Percentiles rank a stretch among this genome's conserved stretches.
phyloP scores from a whole-genome alignment of 352 stramenopile species.

The Globisporangium irregulare region DNA sequence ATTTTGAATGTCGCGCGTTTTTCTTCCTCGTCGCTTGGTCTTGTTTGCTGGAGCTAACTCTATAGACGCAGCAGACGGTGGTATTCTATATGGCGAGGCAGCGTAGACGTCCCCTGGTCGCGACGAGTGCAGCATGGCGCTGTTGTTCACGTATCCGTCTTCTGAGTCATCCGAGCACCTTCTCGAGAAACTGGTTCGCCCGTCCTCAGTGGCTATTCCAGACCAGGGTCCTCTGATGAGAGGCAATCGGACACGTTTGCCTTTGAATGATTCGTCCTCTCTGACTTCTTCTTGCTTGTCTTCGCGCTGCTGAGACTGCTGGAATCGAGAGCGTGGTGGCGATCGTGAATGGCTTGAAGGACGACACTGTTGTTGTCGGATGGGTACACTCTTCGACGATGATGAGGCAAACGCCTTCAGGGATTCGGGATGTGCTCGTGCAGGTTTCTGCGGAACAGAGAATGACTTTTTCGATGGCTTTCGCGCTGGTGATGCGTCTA shows the following conservation, averaged over 20 bases:
- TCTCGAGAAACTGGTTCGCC: constrained; percentile 11
- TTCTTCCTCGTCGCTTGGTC: background rate
- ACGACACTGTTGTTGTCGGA: constrained; percentile 7
- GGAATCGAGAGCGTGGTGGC: constrained; percentile 1
- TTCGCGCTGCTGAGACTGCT: background rate
- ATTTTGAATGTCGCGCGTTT: background rate
- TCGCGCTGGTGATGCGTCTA: background rate
- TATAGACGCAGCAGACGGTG: constrained; percentile 4
- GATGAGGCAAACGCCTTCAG: background rate
- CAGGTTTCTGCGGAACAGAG: constrained; percentile 7
- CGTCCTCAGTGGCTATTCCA: background rate
- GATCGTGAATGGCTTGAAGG: constrained; percentile 9
- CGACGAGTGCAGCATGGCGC: constrained; percentile 9
- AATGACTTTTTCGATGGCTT: constrained; percentile 5
- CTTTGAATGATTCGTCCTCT: background rate
- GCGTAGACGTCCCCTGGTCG: constrained; percentile 18
- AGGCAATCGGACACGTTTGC: constrained; percentile 7
- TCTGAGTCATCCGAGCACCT: constrained; percentile 2
- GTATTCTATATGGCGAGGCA: constrained; percentile 22
- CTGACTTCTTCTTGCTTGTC: background rate
- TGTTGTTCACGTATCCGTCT: constrained; percentile 4
- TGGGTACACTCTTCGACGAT: background rate
- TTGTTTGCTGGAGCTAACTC: background rate
- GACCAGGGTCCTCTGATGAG: constrained; percentile 1
- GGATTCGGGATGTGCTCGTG: background rate